Percentiles rank a stretch among this genome's conserved stretches.
Conservation (phyloP, 768 basidiomycete species). For the Suillus subalutaceus region DNA sequence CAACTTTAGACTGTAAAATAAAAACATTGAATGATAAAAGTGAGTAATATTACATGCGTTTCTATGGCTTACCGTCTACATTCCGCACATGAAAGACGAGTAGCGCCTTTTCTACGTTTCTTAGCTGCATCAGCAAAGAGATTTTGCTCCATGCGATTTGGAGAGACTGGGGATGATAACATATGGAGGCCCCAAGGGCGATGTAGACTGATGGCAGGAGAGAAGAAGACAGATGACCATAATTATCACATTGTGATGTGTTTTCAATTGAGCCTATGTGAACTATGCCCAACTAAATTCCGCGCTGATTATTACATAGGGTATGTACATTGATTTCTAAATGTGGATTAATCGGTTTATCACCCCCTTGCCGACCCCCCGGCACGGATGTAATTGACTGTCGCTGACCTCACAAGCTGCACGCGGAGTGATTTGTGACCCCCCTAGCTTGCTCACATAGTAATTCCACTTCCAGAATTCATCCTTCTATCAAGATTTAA, state of each 20-base stretch:
- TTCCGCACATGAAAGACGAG: slow-evolving; percentile 78
- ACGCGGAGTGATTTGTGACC: slow-evolving; percentile 4
- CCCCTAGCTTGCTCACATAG: not conserved
- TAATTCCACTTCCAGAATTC: not conserved
- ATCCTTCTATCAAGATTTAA: not conserved
- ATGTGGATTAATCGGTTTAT: not conserved
- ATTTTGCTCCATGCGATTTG: slow-evolving; percentile 24
- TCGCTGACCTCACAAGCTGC: not conserved
- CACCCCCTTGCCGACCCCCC: not conserved
- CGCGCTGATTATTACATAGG: not conserved
- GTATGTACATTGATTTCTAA: not conserved
- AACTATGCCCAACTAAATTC: slow-evolving; percentile 8
- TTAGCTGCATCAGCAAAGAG: slow-evolving; percentile 42
- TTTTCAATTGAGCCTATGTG: slow-evolving; percentile 1
- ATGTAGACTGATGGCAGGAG: slow-evolving; percentile 39
- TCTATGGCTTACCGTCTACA: slow-evolving; percentile 60
- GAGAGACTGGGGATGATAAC: slow-evolving; percentile 5
- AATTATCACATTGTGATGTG: slow-evolving; percentile 16
- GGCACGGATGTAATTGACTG: not conserved
- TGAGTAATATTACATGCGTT: slow-evolving; percentile 1
- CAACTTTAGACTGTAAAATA: slow-evolving; percentile 29
- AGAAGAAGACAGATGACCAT: slow-evolving; percentile 23
- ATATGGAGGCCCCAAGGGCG: slow-evolving; percentile 21
- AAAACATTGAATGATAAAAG: not conserved
- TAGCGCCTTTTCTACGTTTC: slow-evolving; percentile 72